These are phyloP conservation scores for Termitomyces heimii DNA, from an alignment of 768 basidiomycete species.

Conservation along the genomic window DNA sequence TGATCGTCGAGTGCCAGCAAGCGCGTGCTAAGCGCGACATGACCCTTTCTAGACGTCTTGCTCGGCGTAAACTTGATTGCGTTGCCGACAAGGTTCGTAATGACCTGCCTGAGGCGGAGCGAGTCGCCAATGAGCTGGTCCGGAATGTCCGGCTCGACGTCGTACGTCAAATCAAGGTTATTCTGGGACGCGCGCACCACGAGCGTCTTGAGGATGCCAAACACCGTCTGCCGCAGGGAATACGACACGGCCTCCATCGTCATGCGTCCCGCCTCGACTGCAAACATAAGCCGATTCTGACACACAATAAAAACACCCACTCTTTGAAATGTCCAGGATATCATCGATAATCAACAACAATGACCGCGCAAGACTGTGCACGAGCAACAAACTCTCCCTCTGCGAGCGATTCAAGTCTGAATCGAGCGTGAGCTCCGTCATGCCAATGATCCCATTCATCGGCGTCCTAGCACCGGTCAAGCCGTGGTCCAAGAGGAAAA, in stretches of 20 bases:
- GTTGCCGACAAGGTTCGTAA: slow-evolving; percentile 92
- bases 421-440: slow-evolving; percentile 97
- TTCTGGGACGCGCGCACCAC: slow-evolving; percentile 97
- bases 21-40: slow-evolving; percentile 85
- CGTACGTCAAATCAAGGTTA: slow-evolving; percentile 92
- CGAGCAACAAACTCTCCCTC: slow-evolving; percentile 90
- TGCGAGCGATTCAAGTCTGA: slow-evolving; percentile 93
- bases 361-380: slow-evolving; percentile 90
- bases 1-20: slow-evolving; percentile 74
- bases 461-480: slow-evolving; percentile 61
- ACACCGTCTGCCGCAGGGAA: slow-evolving; percentile 94
- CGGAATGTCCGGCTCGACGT: slow-evolving; percentile 92
- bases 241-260: slow-evolving; percentile 99
- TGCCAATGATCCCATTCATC: slow-evolving; percentile 99
- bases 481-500: not conserved
- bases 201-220: slow-evolving; percentile 95
- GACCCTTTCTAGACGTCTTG: slow-evolving; percentile 73
- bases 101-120: slow-evolving; percentile 88
- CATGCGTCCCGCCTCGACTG: slow-evolving; percentile 99
- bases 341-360: slow-evolving; percentile 97
- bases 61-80: slow-evolving; percentile 96
- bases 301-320: slow-evolving; percentile 39
- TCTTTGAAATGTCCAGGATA: slow-evolving; percentile 99
- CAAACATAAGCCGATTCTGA: not conserved
- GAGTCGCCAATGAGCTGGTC: slow-evolving; percentile 98